A percentile compares a stretch with the other conserved stretches of the same genome.
phyloP scores from a whole-genome alignment of 2,329 filamentous ascomycete species.

The Fusarium duplospermum region DNA sequence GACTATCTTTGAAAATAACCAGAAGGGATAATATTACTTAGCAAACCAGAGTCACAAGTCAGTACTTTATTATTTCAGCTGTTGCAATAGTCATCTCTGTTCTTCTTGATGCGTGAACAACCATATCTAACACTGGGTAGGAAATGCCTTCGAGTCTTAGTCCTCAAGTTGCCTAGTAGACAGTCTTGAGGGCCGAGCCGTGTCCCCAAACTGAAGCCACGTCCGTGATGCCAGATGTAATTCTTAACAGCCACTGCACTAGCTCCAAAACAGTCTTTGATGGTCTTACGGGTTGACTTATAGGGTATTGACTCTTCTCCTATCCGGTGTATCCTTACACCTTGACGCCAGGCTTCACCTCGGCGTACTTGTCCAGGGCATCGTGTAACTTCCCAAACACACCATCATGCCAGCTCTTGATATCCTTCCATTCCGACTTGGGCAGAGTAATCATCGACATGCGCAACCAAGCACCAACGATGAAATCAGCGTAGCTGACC shows the following conservation, averaged over 20 bases:
- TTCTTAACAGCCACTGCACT: not conserved
- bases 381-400: conserved; percentile 63
- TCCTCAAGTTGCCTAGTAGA: not conserved
- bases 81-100: not conserved
- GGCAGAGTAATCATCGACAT: conserved; percentile 57
- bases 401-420: conserved; percentile 62
- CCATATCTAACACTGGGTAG: not conserved
- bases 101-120: not conserved
- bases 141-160: too few species aligned
- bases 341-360: conserved; percentile 41
- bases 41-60: too few species aligned
- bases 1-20: too few species aligned
- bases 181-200: not conserved
- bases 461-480: conserved; percentile 67
- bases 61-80: not conserved
- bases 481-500: conserved; percentile 66
- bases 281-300: not conserved
- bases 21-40: not conserved
- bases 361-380: conserved; percentile 54
- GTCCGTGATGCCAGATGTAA: not conserved
- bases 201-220: not conserved
- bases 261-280: not conserved
- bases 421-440: conserved; percentile 58
- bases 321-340: not conserved
- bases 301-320: not conserved